A percentile compares a stretch with the other conserved stretches of the same genome.
phyloP scores from a whole-genome alignment of 495 filamentous ascomycete genomes.

The Immersiella caudata region DNA sequence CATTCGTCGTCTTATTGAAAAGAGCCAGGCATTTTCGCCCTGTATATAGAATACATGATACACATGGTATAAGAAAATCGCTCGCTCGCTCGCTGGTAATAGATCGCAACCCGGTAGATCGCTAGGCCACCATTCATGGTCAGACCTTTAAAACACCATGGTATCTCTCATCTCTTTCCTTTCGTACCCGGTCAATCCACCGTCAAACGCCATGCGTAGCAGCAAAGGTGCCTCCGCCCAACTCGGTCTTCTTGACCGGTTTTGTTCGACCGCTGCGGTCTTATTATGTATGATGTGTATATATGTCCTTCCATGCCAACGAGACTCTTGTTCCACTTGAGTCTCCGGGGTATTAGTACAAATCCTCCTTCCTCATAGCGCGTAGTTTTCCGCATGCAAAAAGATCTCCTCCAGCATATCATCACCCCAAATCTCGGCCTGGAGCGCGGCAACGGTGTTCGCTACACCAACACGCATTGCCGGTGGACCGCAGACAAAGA shows the following conservation, averaged over 20 bases:
- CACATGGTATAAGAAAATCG: neutral
- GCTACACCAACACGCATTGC: conserved; percentile 85
- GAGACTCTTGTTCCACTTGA: neutral
- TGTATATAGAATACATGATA: conserved; percentile 8
- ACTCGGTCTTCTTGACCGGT: neutral
- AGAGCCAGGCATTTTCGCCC: too few relatives aligned
- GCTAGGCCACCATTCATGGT: neutral
- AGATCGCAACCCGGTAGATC: neutral
- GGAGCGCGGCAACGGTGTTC: conserved; percentile 77
- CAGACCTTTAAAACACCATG: neutral
- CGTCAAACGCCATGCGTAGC: conserved; percentile 6
- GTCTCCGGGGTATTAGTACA: neutral
- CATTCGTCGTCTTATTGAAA: too few relatives aligned
- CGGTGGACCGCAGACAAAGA: conserved; percentile 91
- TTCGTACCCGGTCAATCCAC: neutral
- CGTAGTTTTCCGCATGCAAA: conserved; percentile 94
- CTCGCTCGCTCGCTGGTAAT: conserved; percentile 3
- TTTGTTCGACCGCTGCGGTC: neutral
- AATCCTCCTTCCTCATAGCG: conserved; percentile 53
- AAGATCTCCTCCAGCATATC: conserved; percentile 85
- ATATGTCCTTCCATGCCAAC: neutral
- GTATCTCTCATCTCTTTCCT: conserved; percentile 8
- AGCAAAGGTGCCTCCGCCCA: neutral
- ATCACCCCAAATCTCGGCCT: conserved; percentile 78
- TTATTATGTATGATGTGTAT: conserved; percentile 10